Evolutionary conservation across 495 filamentous ascomycete species (phyloP).

Genomic region (Chlorociboria aeruginascens): DNA sequence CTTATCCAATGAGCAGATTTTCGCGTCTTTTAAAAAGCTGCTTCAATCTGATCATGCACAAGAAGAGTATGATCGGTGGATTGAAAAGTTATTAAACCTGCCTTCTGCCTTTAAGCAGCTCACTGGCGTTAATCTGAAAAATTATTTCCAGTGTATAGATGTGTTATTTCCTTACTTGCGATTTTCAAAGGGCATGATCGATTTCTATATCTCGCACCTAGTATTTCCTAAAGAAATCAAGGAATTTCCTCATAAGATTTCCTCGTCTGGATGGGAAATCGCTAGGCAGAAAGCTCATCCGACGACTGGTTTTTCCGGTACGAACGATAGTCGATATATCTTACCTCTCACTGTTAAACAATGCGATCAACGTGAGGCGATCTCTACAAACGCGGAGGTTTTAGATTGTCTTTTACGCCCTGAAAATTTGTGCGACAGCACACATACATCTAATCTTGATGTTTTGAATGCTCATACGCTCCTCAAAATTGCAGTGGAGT

Average conservation of each 20-base stretch:
- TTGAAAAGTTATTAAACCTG: conserved; percentile 25
- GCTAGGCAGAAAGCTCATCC: conserved; percentile 32
- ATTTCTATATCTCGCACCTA: conserved; percentile 49
- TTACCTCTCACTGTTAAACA: conserved; percentile 46
- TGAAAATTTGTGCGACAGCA: conserved; percentile 39
- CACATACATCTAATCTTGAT: conserved; percentile 1
- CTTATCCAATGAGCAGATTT: conserved; percentile 40
- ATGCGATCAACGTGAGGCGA: conserved; percentile 40
- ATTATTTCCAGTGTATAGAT: conserved; percentile 27
- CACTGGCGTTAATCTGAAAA: conserved; percentile 46
- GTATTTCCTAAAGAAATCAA: conserved; percentile 58
- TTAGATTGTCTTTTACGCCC: conserved; percentile 41
- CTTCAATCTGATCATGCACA: conserved; percentile 41
- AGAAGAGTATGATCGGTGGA: conserved; percentile 44
- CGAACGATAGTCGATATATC: conserved; percentile 48
- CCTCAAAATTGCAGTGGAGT: conserved; percentile 28
- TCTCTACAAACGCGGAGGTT: conserved; percentile 54
- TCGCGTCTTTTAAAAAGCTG: conserved; percentile 35
- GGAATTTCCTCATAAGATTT: conserved; percentile 52
- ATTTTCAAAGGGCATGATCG: conserved; percentile 37
- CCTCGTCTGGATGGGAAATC: conserved; percentile 61
- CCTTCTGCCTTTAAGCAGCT: conserved; percentile 31
- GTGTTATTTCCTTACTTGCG: conserved; percentile 42
- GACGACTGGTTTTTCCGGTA: conserved; percentile 61
- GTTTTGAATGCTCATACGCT: conserved; percentile 30